Conservation (phyloP, 768 basidiomycete species). For the Leccinellum albellum region DNA sequence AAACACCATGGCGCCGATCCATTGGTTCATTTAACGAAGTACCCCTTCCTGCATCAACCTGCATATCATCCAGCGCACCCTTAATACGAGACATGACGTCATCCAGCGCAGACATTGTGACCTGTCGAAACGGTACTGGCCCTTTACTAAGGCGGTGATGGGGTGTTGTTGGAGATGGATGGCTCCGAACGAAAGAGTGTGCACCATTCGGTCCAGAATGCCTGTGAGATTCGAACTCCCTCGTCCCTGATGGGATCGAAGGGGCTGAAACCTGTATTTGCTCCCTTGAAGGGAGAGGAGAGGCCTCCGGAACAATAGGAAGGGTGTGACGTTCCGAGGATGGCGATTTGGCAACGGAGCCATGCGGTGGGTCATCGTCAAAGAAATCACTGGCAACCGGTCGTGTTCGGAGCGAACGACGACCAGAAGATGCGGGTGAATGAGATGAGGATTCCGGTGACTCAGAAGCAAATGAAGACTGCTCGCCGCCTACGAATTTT, state of each 20-base stretch:
- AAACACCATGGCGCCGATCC: slow-evolving; percentile 19
- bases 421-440: slow-evolving; percentile 16
- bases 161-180: slow-evolving; percentile 13
- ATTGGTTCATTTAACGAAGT: slow-evolving; percentile 14
- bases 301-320: slow-evolving; percentile 15
- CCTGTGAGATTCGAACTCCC: slow-evolving; percentile 19
- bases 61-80: slow-evolving; percentile 71
- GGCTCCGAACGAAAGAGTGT: slow-evolving; percentile 13
- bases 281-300: slow-evolving; percentile 7
- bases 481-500: slow-evolving; percentile 53
- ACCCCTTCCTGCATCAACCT: slow-evolving; percentile 37
- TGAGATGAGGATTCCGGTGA: slow-evolving; percentile 17
- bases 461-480: slow-evolving; percentile 5
- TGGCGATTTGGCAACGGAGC: slow-evolving; percentile 39
- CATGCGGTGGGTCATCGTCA: slow-evolving; percentile 41
- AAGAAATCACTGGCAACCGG: slow-evolving; percentile 73
- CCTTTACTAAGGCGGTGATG: slow-evolving; percentile 24
- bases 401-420: slow-evolving; percentile 35
- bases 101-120: slow-evolving; percentile 69
- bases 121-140: slow-evolving; percentile 39
- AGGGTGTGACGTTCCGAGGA: slow-evolving; percentile 15
- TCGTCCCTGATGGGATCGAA: slow-evolving; percentile 7
- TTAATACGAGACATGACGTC: slow-evolving; percentile 86
- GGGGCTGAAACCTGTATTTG: slow-evolving; percentile 1
- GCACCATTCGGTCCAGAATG: slow-evolving; percentile 17